Evolutionary conservation across 305 asterid genomes (phyloP).

Genomic region (Fraxinus velutina): DNA sequence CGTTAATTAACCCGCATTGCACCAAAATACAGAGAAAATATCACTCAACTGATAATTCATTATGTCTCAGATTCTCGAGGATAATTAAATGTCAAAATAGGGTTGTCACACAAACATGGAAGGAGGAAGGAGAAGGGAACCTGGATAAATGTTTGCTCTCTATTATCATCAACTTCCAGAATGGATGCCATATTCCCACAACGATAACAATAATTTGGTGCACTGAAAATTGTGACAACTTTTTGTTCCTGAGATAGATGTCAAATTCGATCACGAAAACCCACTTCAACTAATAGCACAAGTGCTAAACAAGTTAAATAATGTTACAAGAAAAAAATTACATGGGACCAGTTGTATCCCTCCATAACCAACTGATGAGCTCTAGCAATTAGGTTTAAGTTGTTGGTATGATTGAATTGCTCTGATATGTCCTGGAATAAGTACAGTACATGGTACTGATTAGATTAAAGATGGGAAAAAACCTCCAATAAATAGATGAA

Average conservation of each 20-base stretch:
- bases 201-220: slow-evolving; percentile 94
- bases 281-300: slow-evolving; percentile 6
- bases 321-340: slow-evolving; percentile 27
- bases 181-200: slow-evolving; percentile 99
- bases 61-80: neutral
- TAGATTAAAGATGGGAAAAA: slow-evolving; percentile 7
- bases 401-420: slow-evolving; percentile 91
- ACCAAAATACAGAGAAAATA: neutral
- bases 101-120: neutral
- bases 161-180: slow-evolving; percentile 91
- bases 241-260: slow-evolving; percentile 72
- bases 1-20: neutral
- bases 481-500: slow-evolving; percentile 10
- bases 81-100: neutral
- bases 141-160: slow-evolving; percentile 90
- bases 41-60: neutral
- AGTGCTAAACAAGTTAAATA: neutral
- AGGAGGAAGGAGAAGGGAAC: slow-evolving; percentile 29
- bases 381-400: slow-evolving; percentile 78
- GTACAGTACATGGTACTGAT: slow-evolving; percentile 10
- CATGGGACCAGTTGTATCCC: slow-evolving; percentile 98
- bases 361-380: slow-evolving; percentile 99
- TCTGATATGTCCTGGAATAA: slow-evolving; percentile 78
- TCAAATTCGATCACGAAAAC: slow-evolving; percentile 14
- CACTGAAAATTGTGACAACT: slow-evolving; percentile 92